Conservation (phyloP, 805 yeast genomes). For the Candida xiaguanensis region DNA sequence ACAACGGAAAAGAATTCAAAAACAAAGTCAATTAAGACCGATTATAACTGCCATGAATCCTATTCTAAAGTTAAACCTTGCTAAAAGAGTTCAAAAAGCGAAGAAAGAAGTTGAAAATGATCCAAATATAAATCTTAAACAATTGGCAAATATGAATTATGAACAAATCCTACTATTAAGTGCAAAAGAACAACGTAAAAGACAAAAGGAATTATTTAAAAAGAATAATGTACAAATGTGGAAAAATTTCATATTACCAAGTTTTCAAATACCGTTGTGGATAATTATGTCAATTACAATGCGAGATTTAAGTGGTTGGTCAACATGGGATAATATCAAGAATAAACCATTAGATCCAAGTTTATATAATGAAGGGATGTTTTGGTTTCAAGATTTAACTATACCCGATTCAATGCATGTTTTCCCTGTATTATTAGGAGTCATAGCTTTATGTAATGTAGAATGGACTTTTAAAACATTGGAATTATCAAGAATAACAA, state of each 20-base stretch:
- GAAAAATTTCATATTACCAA: slow-evolving; percentile 74
- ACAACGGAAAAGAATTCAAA: slow-evolving; percentile 65
- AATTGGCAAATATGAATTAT: slow-evolving; percentile 48
- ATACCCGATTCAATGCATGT: slow-evolving; percentile 57
- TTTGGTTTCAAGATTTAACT: slow-evolving; percentile 62
- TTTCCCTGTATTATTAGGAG: slow-evolving; percentile 70
- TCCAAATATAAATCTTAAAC: slow-evolving; percentile 18
- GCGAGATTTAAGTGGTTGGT: slow-evolving; percentile 72
- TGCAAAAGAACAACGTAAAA: slow-evolving; percentile 70
- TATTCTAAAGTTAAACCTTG: slow-evolving; percentile 56
- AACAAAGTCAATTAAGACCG: slow-evolving; percentile 70
- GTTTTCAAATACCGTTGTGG: slow-evolving; percentile 87
- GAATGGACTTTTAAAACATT: slow-evolving; percentile 79
- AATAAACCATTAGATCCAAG: slow-evolving; percentile 48
- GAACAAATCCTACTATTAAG: slow-evolving; percentile 76
- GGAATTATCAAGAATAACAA: slow-evolving; percentile 42
- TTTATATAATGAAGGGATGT: slow-evolving; percentile 50
- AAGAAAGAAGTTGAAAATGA: slow-evolving; percentile 16
- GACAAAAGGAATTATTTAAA: slow-evolving; percentile 70
- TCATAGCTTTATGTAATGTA: slow-evolving; percentile 67
- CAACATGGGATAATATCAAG: slow-evolving; percentile 38
- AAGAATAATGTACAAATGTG: slow-evolving; percentile 69
- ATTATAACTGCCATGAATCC: slow-evolving; percentile 74
- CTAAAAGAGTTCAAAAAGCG: slow-evolving; percentile 43
- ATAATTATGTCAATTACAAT: slow-evolving; percentile 71